Evolutionary conservation across 2,329 filamentous ascomycete genomes (phyloP).

Genomic region (Penicillium italicum): DNA sequence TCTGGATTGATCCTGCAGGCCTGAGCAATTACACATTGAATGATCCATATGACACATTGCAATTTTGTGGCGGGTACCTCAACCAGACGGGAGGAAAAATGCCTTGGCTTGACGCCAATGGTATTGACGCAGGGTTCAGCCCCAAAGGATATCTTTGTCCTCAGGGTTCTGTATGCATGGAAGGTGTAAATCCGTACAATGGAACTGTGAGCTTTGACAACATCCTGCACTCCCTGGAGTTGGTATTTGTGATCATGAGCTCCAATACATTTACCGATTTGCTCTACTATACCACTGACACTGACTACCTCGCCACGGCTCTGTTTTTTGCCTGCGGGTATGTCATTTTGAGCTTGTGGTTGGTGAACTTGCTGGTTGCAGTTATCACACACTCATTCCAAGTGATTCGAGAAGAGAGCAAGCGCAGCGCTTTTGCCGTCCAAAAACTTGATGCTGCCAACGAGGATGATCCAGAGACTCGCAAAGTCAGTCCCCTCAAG

Average conservation of each 20-base stretch:
- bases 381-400: conserved; percentile 99
- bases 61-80: conserved; percentile 85
- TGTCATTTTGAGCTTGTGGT: conserved; percentile 91
- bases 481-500: conserved; percentile 55
- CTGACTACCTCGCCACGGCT: conserved; percentile 82
- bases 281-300: conserved; percentile 89
- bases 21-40: conserved; percentile 42
- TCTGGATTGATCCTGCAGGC: conserved; percentile 65
- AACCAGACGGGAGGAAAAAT: conserved; percentile 53
- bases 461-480: conserved; percentile 35
- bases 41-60: conserved; percentile 57
- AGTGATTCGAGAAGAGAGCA: conserved; percentile 94
- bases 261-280: conserved; percentile 95
- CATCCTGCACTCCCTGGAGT: conserved; percentile 82
- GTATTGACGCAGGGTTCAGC: conserved; percentile 49
- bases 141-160: conserved; percentile 87
- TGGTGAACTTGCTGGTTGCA: conserved; percentile 89
- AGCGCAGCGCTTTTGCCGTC: conserved; percentile 84
- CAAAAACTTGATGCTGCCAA: conserved; percentile 57
- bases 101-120: conserved; percentile 66
- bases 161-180: conserved; percentile 73
- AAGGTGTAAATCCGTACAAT: conserved; percentile 74
- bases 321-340: conserved; percentile 71
- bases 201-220: conserved; percentile 93
- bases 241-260: conserved; percentile 98